phyloP scores from a whole-genome alignment of 345 rosid genomes.

The Heritiera littoralis region DNA sequence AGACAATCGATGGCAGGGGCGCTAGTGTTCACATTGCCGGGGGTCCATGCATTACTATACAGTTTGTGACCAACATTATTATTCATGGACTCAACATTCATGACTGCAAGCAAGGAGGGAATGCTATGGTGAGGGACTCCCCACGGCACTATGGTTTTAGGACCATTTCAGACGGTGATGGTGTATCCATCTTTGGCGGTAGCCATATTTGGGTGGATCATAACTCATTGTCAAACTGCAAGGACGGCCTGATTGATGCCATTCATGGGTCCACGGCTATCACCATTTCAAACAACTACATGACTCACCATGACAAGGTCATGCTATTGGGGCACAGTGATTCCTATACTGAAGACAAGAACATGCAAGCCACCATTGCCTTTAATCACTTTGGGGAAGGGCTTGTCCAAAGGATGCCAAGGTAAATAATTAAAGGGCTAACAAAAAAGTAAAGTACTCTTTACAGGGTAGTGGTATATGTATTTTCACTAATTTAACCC shows the following conservation, averaged over 20 bases:
- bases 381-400: conserved; percentile 92
- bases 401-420: conserved; percentile 82
- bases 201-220: conserved; percentile 88
- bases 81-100: conserved; percentile 75
- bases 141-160: conserved; percentile 69
- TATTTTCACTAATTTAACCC: too few relatives aligned
- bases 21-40: conserved; percentile 77
- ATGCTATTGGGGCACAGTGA: conserved; percentile 84
- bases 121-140: conserved; percentile 65
- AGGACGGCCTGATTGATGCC: conserved; percentile 73
- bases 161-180: conserved; percentile 82
- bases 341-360: conserved; percentile 61
- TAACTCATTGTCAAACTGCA: conserved; percentile 67
- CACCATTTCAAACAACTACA: conserved; percentile 69
- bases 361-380: conserved; percentile 85
- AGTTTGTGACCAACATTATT: conserved; percentile 69
- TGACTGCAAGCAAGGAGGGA: conserved; percentile 86
- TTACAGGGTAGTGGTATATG: too few relatives aligned
- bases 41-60: conserved; percentile 87
- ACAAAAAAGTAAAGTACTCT: too few relatives aligned
- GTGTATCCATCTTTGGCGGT: conserved; percentile 76
- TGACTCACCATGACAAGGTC: conserved; percentile 86
- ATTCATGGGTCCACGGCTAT: conserved; percentile 73
- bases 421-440: conserved; percentile 39
- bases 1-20: conserved; percentile 80